Conservation (phyloP, 108 stramenopile species). For the Cyclotella cryptica region DNA sequence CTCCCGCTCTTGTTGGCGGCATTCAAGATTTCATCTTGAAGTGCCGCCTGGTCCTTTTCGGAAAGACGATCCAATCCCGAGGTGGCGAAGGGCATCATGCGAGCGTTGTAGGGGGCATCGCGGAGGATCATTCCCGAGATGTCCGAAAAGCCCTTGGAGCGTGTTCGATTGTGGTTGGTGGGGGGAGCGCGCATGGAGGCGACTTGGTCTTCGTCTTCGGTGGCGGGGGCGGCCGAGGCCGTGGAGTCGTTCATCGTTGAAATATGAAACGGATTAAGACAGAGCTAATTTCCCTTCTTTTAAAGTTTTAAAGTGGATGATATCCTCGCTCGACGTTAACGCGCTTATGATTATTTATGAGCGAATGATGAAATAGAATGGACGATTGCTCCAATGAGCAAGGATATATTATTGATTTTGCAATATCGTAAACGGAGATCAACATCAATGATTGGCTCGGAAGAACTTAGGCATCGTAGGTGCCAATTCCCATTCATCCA, state of each 20-base stretch:
- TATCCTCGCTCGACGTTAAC: too few species aligned
- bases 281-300: too few species aligned
- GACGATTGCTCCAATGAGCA: too few species aligned
- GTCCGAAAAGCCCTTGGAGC: conserved; percentile 18
- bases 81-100: conserved; percentile 20
- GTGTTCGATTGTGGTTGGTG: neutral
- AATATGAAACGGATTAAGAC: too few species aligned
- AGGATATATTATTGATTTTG: too few species aligned
- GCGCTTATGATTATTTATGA: too few species aligned
- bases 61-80: conserved; percentile 6
- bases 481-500: too few species aligned
- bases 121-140: conserved; percentile 17
- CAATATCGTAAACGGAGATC: too few species aligned
- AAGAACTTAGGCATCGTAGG: too few species aligned
- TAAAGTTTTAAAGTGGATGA: too few species aligned
- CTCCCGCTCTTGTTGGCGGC: conserved; percentile 16
- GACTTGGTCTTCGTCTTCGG: neutral
- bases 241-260: neutral
- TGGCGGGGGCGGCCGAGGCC: neutral
- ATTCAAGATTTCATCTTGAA: conserved; percentile 14
- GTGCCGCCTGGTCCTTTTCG: conserved; percentile 2
- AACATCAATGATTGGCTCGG: too few species aligned
- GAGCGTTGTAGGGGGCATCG: conserved; percentile 17
- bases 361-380: too few species aligned
- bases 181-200: neutral